Base-by-base conservation (phyloP, 805 yeast species). In the Candida gorgasii region DNA sequence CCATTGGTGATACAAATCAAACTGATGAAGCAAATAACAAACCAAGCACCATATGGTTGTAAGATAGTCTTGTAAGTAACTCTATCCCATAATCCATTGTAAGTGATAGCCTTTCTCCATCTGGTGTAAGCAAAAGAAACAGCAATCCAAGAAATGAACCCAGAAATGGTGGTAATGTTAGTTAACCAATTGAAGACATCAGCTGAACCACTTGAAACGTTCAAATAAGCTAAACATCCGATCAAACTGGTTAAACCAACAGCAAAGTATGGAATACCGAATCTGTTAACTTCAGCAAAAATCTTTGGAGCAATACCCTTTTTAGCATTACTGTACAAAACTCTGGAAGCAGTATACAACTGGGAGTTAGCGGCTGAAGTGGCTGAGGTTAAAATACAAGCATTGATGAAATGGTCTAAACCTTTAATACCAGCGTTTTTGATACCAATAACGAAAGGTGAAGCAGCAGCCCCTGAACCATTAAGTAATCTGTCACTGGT, bases 1-100 rank as follows among this genome's bases (percentile, higher is more conserved):
- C 90, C 90, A 52, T 85, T 84, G n/a, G 89, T 83, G 35, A 85
- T 39, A 22, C 82, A 65, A 40, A 85, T 54, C n/a, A 85, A 22
- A 4, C 70, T 45, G 43, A 82, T 72, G 47, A 80, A 59, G 29
- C 67, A 50, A 24, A 82, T 61, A 5, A 79, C 73, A 46, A 75
- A 75, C 55, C 76, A 82, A 3, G 84, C 74, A 38, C 82, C 76
- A 48, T 65, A 75, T 30, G 86, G 82, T 61, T 80, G 85, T 18
- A 75, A 63, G 20, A 65, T 61, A 1, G 86, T 75, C 51, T 62
- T 75, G 68, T 68, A 84, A 7, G 87, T 78, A 24, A 79, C 69
- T 55, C 86, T 74, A 39, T 79, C 80, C 45, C 63, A 61, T 38
- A 83, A 59, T 28, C 67, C 67, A 53, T 83, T 79, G 63, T 58